Percentiles rank a stretch among this genome's conserved stretches.
These are phyloP conservation scores for Arachnomyces sp. DNA, from an alignment of 2,329 filamentous ascomycete species.

Conservation along the genomic window DNA sequence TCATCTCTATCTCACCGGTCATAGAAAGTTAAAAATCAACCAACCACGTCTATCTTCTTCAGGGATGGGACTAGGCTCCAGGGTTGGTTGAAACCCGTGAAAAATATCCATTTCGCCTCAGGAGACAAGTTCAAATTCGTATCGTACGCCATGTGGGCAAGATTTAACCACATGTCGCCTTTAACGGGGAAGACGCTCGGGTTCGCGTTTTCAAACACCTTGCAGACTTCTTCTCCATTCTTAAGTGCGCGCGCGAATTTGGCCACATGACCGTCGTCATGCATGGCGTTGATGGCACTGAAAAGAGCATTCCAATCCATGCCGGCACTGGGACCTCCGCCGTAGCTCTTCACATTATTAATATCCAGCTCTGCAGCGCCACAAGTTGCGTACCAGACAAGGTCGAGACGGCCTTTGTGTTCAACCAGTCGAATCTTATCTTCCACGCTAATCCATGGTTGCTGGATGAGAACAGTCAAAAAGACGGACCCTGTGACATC, in stretches of 20 bases:
- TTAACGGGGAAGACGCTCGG: slow-evolving; percentile 12
- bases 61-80: too few relatives aligned
- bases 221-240: slow-evolving; percentile 20
- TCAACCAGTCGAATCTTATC: slow-evolving; percentile 19
- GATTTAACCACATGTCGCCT: slow-evolving; percentile 19
- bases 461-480: slow-evolving; percentile 20
- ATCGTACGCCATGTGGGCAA: slow-evolving; percentile 16
- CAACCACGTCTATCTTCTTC: too few relatives aligned
- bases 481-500: slow-evolving; percentile 27
- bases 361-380: slow-evolving; percentile 13
- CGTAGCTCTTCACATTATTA: slow-evolving; percentile 15
- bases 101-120: not conserved
- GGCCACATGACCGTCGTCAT: slow-evolving; percentile 30
- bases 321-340: slow-evolving; percentile 7
- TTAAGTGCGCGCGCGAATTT: slow-evolving; percentile 30
- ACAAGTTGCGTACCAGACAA: slow-evolving; percentile 17
- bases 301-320: slow-evolving; percentile 23
- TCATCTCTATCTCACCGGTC: too few relatives aligned
- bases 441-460: slow-evolving; percentile 25
- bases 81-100: too few relatives aligned
- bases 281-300: slow-evolving; percentile 12
- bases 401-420: slow-evolving; percentile 18
- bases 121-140: slow-evolving; percentile 6
- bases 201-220: slow-evolving; percentile 12
- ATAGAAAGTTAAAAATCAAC: too few relatives aligned